Evolutionary conservation across 2,329 filamentous ascomycete genomes (phyloP), one percentile per base, ranked within the genome.

Genomic region (Cladosporium austrohemisphaericum): DNA sequence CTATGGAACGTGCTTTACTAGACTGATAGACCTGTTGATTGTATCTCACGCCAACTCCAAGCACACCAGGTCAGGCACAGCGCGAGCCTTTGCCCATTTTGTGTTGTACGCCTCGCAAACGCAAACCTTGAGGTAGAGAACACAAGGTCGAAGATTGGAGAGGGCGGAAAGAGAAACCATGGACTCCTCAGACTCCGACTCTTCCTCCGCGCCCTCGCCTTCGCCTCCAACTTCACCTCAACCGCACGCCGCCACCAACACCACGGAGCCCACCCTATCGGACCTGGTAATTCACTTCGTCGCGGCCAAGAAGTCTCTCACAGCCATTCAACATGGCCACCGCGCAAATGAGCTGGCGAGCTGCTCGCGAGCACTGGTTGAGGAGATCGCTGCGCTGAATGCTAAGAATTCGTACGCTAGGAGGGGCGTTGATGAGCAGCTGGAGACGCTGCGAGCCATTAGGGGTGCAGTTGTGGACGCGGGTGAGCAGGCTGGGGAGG

Each of bases 301-400:
- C 32, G 84, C 86, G 23, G 87, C 92, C 7, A 96, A 96, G 66
- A 83, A 88, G 36, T 91, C 91, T 1, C 78, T 97, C 4, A 87
- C 86, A 13, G 90, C 94, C 66, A 81, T 77, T 33, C 83, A 87
- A 52, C 53, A 65, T 54, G 88, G 96, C 44, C 84, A 88, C 65
- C 86, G 88, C 52, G 91, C 90, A 56, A 91, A 93, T 64, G 86
- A 94, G 62, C 83, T 96, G 49, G 86, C 93, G 36, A 88, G 81
- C 16, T 76, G 80, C 11, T 88, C 90, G 4, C 84, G 89, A 26
- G 73, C 77, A 25, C 80, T 88, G 26, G 76, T 95, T 56, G 88
- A 95, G 63, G 85, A 93, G 58, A 84, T 84, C 40, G 84, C 88
- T 46, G 76, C 91, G 8, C 76, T 94, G 3, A 78, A 79, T 18